These are phyloP conservation scores for Gossypium aridum DNA, from an alignment of 441 rosid genomes.

Conservation along the genomic window DNA sequence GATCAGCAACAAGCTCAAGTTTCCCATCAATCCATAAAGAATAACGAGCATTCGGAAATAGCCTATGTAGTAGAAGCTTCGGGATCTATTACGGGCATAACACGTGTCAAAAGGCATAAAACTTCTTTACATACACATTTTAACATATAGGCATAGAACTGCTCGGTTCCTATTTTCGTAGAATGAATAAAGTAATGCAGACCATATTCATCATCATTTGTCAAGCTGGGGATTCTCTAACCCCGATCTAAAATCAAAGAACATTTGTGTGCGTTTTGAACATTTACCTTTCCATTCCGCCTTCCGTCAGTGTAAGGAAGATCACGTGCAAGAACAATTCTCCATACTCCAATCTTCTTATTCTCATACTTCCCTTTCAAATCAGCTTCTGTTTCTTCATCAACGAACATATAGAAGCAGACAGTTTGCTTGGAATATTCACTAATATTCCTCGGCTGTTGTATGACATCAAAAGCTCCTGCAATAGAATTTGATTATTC, in stretches of 20 bases:
- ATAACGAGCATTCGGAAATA: conserved; percentile 75
- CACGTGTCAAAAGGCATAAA: conserved; percentile 18
- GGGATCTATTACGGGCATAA: conserved; percentile 52
- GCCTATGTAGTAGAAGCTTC: conserved; percentile 70
- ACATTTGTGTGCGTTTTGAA: background rate
- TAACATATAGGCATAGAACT: background rate
- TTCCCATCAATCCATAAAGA: conserved; percentile 89
- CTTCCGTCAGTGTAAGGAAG: conserved; percentile 74
- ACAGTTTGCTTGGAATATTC: conserved; percentile 56
- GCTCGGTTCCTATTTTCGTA: background rate
- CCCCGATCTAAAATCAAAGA: background rate
- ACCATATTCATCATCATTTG: background rate
- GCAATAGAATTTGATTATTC: conserved; percentile 15
- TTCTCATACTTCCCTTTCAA: conserved; percentile 41
- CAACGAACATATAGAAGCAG: conserved; percentile 83
- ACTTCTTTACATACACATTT: background rate
- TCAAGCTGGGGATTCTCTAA: background rate
- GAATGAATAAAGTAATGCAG: background rate
- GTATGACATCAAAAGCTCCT: conserved; percentile 84
- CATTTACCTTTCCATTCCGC: conserved; percentile 75
- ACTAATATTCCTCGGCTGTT: conserved; percentile 72
- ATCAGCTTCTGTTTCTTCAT: conserved; percentile 74
- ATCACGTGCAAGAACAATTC: conserved; percentile 65
- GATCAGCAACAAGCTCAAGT: conserved; percentile 82
- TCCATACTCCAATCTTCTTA: conserved; percentile 67